A percentile compares a stretch with the other conserved stretches of the same genome.
These are phyloP conservation scores for Thelephora terrestris DNA, from an alignment of 1,284 basidiomycete genomes.

Conservation along the genomic window DNA sequence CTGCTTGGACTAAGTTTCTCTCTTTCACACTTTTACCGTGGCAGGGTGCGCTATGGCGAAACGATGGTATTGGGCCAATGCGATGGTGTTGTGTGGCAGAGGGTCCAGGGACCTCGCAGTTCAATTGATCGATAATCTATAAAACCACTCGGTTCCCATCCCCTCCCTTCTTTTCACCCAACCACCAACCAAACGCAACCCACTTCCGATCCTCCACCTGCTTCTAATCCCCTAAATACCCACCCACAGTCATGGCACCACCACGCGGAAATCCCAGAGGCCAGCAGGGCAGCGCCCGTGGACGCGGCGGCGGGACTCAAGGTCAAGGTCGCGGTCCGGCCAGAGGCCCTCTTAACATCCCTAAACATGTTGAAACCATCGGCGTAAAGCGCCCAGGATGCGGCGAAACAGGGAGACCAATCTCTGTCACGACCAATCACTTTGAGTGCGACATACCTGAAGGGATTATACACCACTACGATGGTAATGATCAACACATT, in stretches of 20 bases:
- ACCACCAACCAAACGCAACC: not conserved
- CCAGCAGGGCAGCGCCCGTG: slow-evolving; percentile 22
- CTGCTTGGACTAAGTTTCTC: too few relatives aligned
- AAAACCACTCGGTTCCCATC: not conserved
- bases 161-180: not conserved
- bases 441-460: slow-evolving; percentile 51
- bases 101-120: too few relatives aligned
- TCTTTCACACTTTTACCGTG: too few relatives aligned
- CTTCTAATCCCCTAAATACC: not conserved
- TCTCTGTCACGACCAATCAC: slow-evolving; percentile 55
- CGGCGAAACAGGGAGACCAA: slow-evolving; percentile 41
- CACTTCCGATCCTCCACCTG: not conserved
- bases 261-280: slow-evolving; percentile 1
- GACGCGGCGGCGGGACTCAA: slow-evolving; percentile 17
- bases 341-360: slow-evolving; percentile 15
- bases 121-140: too few relatives aligned
- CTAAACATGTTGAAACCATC: slow-evolving; percentile 38
- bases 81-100: not conserved
- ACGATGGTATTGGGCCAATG: too few relatives aligned
- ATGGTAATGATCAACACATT: slow-evolving; percentile 36
- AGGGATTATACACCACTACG: slow-evolving; percentile 60
- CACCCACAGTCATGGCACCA: not conserved
- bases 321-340: slow-evolving; percentile 17
- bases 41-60: too few relatives aligned
- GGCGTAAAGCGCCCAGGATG: slow-evolving; percentile 57